phyloP scores from a whole-genome alignment of 768 basidiomycete genomes.

The Antrodiella citrinella region DNA sequence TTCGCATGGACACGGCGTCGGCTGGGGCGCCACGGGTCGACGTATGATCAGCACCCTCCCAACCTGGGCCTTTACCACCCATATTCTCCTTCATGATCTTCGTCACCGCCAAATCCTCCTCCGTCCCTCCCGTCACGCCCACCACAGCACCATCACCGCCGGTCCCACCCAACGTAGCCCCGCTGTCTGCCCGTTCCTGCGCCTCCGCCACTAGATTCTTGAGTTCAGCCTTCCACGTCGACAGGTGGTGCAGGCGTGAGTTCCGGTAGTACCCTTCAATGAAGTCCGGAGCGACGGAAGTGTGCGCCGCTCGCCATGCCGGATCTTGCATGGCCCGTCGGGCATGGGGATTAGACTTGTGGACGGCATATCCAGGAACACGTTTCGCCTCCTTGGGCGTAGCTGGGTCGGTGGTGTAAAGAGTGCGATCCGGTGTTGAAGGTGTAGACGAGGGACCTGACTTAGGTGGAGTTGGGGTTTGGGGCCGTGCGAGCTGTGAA shows the following conservation, averaged over 20 bases:
- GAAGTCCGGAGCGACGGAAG: conserved; percentile 79
- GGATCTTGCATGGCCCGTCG: conserved; percentile 75
- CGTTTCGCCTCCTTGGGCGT: conserved; percentile 35
- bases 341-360: conserved; percentile 63
- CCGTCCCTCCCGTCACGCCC: neutral
- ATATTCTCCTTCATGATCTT: conserved; percentile 25
- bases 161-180: conserved; percentile 7
- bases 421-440: conserved; percentile 15
- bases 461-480: conserved; percentile 12
- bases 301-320: conserved; percentile 83
- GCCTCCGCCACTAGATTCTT: conserved; percentile 73
- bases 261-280: conserved; percentile 67
- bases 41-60: neutral
- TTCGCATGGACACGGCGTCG: conserved; percentile 41
- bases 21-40: conserved; percentile 2
- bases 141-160: neutral
- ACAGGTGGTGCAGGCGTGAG: conserved; percentile 87
- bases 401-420: conserved; percentile 35
- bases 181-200: conserved; percentile 57
- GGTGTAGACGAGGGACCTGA: conserved; percentile 4
- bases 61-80: conserved; percentile 19
- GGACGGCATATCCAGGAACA: conserved; percentile 59
- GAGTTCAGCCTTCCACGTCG: conserved; percentile 89
- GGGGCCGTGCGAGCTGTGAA: neutral
- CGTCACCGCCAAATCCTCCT: conserved; percentile 20